These are phyloP conservation scores for Trametes versicolor DNA, from an alignment of 1,284 basidiomycete species.

Conservation along the genomic window DNA sequence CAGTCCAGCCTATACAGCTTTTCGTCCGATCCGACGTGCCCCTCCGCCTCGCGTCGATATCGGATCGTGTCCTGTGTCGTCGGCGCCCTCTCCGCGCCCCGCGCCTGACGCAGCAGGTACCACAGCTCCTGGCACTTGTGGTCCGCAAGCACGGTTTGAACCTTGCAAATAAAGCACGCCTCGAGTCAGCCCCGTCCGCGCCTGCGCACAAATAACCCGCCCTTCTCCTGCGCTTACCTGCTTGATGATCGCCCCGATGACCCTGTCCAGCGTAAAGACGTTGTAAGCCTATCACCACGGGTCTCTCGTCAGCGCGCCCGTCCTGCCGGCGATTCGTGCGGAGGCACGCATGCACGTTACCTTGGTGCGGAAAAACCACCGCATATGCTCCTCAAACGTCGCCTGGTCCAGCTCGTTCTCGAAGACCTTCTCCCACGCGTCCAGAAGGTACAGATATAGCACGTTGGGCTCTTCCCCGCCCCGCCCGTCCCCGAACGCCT, in stretches of 20 bases:
- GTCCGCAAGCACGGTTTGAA: conserved; percentile 85
- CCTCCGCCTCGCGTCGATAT: conserved; percentile 92
- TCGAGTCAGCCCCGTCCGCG: conserved; percentile 13
- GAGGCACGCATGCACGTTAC: conserved; percentile 50
- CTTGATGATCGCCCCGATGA: conserved; percentile 88
- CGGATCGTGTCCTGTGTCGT: conserved; percentile 86
- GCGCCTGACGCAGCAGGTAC: conserved; percentile 65
- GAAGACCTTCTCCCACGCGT: conserved; percentile 94
- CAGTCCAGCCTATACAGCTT: conserved; percentile 93
- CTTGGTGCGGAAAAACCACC: conserved; percentile 97
- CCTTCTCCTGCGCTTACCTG: conserved; percentile 63
- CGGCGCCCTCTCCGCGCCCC: conserved; percentile 56
- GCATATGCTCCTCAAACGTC: conserved; percentile 94
- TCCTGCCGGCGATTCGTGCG: conserved; percentile 12
- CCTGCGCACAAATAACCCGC: conserved; percentile 12
- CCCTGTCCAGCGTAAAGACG: conserved; percentile 92
- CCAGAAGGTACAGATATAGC: conserved; percentile 90
- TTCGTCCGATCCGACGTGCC: conserved; percentile 87
- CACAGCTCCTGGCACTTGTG: conserved; percentile 80
- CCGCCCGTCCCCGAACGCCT: conserved; percentile 57
- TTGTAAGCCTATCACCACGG: conserved; percentile 71
- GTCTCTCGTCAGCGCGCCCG: conserved; percentile 22
- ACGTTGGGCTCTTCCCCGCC: conserved; percentile 55
- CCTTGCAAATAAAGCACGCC: conserved; percentile 53
- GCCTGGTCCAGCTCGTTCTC: conserved; percentile 91